Conservation (phyloP, 2,329 filamentous ascomycete genomes). For the Exserohilum turcica region DNA sequence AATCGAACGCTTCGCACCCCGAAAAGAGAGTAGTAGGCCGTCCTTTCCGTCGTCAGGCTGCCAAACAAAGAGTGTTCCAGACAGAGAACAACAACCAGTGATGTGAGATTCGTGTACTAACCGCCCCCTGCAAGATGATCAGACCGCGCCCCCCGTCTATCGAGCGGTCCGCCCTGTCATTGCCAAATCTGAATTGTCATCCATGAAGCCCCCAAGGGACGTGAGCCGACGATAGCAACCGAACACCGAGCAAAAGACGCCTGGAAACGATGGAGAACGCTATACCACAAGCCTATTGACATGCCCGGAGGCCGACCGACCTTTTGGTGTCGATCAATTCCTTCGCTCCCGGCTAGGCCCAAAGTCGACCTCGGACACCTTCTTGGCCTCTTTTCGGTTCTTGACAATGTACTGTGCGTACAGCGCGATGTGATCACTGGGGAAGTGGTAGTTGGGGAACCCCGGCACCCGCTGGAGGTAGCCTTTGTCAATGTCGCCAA, state of each 20-base stretch:
- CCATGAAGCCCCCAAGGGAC: slow-evolving; percentile 29
- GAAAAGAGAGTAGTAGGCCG: slow-evolving; percentile 32
- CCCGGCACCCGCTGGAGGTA: slow-evolving; percentile 87
- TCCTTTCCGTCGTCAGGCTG: slow-evolving; percentile 14
- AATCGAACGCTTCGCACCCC: slow-evolving; percentile 27
- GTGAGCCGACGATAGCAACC: slow-evolving; percentile 34
- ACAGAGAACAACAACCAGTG: slow-evolving; percentile 41
- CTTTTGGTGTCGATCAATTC: slow-evolving; percentile 20
- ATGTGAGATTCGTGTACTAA: slow-evolving; percentile 40
- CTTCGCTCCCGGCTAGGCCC: slow-evolving; percentile 41
- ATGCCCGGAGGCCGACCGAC: slow-evolving; percentile 18
- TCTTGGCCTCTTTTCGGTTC: slow-evolving; percentile 74
- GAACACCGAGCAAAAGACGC: slow-evolving; percentile 44
- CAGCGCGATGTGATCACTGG: slow-evolving; percentile 88
- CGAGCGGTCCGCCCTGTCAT: slow-evolving; percentile 25
- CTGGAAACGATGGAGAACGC: slow-evolving; percentile 35
- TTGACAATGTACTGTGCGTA: slow-evolving; percentile 91
- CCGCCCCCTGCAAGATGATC: slow-evolving; percentile 29
- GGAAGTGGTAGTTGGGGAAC: slow-evolving; percentile 94
- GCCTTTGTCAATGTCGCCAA: slow-evolving; percentile 83
- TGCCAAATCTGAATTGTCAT: slow-evolving; percentile 32
- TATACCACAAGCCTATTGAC: slow-evolving; percentile 39
- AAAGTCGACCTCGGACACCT: slow-evolving; percentile 47
- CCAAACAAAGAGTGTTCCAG: slow-evolving; percentile 25
- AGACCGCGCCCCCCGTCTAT: slow-evolving; percentile 25